Percentiles rank a stretch among this genome's conserved stretches.
Evolutionary conservation across 345 rosid species (phyloP).

Genomic region (Syzygium aqueum): DNA sequence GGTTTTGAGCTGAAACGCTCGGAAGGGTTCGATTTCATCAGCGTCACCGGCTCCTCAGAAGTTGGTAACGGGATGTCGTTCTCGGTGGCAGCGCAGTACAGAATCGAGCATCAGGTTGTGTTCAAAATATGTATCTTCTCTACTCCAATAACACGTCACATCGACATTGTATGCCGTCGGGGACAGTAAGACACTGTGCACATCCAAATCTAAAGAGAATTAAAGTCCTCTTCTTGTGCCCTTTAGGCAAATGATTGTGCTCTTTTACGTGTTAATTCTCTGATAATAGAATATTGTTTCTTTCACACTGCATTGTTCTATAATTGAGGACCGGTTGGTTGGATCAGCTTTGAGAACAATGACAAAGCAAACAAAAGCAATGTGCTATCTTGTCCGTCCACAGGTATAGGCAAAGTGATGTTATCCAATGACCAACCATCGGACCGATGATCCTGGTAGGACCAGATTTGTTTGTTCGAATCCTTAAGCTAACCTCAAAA

Average conservation of each 20-base stretch:
- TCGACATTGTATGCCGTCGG: background rate
- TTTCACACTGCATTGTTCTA: background rate
- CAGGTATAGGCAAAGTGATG: background rate
- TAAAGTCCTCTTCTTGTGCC: background rate
- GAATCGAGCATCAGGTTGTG: background rate
- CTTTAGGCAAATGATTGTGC: background rate
- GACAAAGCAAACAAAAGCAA: background rate
- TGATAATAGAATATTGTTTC: background rate
- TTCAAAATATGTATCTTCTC: background rate
- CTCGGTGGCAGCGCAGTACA: background rate
- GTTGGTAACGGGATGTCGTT: background rate
- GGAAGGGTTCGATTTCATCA: background rate
- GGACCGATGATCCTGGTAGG: background rate
- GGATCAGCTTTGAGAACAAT: background rate
- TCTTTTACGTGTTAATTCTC: background rate
- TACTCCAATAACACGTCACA: background rate
- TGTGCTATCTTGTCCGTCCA: background rate
- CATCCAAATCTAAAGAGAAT: background rate
- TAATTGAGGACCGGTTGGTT: background rate
- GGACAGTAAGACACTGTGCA: background rate
- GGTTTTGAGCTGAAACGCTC: background rate
- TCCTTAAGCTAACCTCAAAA: background rate
- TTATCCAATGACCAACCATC: background rate
- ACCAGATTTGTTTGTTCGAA: background rate
- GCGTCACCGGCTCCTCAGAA: background rate